Evolutionary conservation across 129 eudicot species (phyloP).

Genomic region (Kitagawia praeruptora): DNA sequence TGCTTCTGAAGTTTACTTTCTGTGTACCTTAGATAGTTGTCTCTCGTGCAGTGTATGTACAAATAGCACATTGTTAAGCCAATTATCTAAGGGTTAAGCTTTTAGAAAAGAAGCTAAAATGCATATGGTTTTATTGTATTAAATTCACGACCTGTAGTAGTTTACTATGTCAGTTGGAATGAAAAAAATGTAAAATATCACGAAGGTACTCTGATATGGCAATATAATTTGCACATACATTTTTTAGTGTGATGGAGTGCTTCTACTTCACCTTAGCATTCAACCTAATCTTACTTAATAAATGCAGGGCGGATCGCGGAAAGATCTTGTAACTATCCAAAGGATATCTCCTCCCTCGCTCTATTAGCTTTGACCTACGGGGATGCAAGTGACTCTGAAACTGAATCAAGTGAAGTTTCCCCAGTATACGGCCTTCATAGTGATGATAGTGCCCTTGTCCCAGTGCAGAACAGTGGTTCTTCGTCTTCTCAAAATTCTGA

Average conservation of each 20-base stretch:
- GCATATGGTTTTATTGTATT: not conserved
- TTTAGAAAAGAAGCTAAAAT: not conserved
- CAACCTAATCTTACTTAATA: too few relatives aligned
- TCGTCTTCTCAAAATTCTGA: constrained; percentile 30
- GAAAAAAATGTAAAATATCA: too few relatives aligned
- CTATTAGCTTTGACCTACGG: not conserved
- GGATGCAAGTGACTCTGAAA: not conserved
- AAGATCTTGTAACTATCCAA: not conserved
- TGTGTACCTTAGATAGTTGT: too few relatives aligned
- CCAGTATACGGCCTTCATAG: constrained; percentile 11
- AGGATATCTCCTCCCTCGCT: not conserved
- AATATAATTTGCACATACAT: not conserved
- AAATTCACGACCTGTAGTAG: too few relatives aligned
- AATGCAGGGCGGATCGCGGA: not conserved
- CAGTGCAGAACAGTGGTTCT: constrained; percentile 5
- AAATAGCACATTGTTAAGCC: too few relatives aligned
- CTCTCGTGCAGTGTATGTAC: too few relatives aligned
- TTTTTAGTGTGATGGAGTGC: too few relatives aligned
- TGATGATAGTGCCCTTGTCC: constrained; percentile 9
- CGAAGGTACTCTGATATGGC: too few relatives aligned
- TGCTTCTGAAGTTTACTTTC: not conserved
- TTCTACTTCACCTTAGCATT: too few relatives aligned
- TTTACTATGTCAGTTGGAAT: too few relatives aligned
- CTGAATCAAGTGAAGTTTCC: not conserved
- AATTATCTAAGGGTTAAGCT: too few relatives aligned